Conservation (phyloP, 1,284 basidiomycete genomes). For the Austroboletus novae-zelandiae region DNA sequence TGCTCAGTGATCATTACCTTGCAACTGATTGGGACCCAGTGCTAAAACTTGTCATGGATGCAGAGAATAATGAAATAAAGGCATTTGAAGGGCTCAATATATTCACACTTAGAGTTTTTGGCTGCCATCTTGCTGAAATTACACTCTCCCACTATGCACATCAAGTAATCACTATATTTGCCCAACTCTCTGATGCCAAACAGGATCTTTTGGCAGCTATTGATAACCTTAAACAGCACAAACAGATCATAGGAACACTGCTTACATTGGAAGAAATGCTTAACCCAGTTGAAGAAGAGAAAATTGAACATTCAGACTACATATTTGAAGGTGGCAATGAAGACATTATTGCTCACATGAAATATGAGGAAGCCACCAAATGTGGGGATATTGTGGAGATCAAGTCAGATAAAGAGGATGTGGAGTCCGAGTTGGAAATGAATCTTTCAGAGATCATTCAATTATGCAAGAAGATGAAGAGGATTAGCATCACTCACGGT, state of each 20-base stretch:
- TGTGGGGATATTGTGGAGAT: not conserved
- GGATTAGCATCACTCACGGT: not conserved
- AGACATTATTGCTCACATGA: not conserved
- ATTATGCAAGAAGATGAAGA: not conserved
- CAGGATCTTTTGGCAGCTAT: not conserved
- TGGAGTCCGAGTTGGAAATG: not conserved
- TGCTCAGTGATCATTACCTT: not conserved
- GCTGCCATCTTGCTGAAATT: not conserved
- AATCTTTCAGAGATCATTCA: not conserved
- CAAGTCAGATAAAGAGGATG: not conserved
- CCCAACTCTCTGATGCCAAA: not conserved
- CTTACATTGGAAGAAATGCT: slow-evolving; percentile 1
- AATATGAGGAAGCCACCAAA: not conserved
- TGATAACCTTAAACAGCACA: not conserved
- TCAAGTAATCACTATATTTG: not conserved
- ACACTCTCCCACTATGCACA: not conserved
- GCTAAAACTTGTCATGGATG: not conserved
- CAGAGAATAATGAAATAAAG: not conserved
- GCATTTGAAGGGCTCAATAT: not conserved
- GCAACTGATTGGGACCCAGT: not conserved
- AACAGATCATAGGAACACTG: not conserved
- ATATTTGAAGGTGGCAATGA: not conserved
- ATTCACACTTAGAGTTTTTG: not conserved
- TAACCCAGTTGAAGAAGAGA: not conserved
- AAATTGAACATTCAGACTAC: not conserved